Evolutionary conservation across 352 stramenopile species (phyloP), one percentile per base, ranked within the genome.

Genomic region (Globisporangium lucens): DNA sequence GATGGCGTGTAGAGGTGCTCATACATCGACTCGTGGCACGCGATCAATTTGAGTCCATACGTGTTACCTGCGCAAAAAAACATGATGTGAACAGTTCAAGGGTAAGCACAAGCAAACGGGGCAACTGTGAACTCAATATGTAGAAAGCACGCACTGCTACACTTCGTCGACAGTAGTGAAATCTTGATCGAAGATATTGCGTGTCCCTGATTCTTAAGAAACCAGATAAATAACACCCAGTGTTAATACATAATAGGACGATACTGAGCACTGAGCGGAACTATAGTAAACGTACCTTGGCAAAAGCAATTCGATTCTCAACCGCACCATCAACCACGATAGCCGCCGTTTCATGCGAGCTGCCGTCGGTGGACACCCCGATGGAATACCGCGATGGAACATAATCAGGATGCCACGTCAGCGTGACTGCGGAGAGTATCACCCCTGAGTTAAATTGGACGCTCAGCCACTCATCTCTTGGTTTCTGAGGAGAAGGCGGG

Each of bases 11-110:
- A 76, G 8, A 87, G 67, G 3, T 66, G 62, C 15, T 74, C 65
- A 24, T 76, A 73, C 8, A 76, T 60, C 1, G 81, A 72, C 68
- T 93, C 79, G n/a, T 87, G 76, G 55, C 80, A 93, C 6, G 63
- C 47, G 12, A 85, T 76, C n/a, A 65, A 77, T 55, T 82, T 64
- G 17, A 96, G 70, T 35, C 80, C 82, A 59, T 82, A 92, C 29
- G 74, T 71, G 63, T 61, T 55, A 43, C 59, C 81, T 89, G 62
- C 0, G 56, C 27, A 30, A 55, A 10, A 10, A 22, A 55, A 10
- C 13, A 27, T 24, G 43, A 20, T 10, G 4, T 7, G 12, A 8
- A 36, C 47, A 9, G 2, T 20, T 22, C 15, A 24, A 9, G 29
- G n/a, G 38, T 41, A 3, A 63, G 22, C 29, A 46, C 36, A 51